Conservation (phyloP, 1,284 basidiomycete species). For the Ustilago bromivora region DNA sequence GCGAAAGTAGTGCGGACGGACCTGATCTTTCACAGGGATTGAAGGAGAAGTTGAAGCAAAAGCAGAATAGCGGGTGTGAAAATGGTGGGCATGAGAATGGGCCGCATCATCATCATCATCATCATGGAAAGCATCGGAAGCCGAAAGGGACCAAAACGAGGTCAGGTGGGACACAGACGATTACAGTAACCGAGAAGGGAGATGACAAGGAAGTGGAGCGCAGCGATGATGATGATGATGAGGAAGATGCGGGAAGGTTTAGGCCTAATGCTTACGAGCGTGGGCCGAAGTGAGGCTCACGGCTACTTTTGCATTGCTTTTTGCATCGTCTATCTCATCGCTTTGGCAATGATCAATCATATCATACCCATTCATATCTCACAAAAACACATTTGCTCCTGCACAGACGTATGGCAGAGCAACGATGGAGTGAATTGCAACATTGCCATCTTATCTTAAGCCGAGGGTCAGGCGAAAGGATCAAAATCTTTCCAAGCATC, state of each 20-base stretch:
- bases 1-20: slow-evolving; percentile 3
- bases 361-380: neutral
- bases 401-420: neutral
- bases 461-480: slow-evolving; percentile 37
- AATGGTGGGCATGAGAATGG: too few relatives aligned
- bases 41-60: slow-evolving; percentile 20
- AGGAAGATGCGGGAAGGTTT: slow-evolving; percentile 9
- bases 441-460: neutral
- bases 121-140: neutral
- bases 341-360: neutral
- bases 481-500: slow-evolving; percentile 61
- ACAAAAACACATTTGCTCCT: neutral
- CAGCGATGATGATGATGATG: slow-evolving; percentile 1
- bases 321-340: neutral
- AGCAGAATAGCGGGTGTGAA: neutral
- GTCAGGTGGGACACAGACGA: slow-evolving; percentile 19
- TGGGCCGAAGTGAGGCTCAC: slow-evolving; percentile 13
- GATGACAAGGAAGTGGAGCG: neutral
- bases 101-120: neutral
- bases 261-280: slow-evolving; percentile 45
- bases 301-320: neutral
- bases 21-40: slow-evolving; percentile 8
- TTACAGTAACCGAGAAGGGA: slow-evolving; percentile 13
- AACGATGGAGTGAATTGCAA: neutral
- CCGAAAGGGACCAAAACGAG: slow-evolving; percentile 1